Evolutionary conservation across 495 filamentous ascomycete species (phyloP), one percentile per base, ranked within the genome.

Genomic region (Viridothelium virens): DNA sequence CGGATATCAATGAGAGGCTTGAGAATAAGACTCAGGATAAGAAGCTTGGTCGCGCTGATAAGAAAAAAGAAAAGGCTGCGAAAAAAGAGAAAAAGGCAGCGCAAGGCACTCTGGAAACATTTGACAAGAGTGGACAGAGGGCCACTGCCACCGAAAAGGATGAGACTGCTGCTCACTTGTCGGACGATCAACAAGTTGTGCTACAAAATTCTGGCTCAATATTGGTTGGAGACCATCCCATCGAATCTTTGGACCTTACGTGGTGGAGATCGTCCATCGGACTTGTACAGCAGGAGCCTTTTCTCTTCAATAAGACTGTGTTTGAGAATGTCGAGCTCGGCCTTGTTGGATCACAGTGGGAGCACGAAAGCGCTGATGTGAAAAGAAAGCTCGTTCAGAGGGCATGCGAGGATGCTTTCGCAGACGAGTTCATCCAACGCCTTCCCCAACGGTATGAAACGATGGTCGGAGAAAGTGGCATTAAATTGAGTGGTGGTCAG

Each of bases 271-370:
- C 53, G 37, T 56, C 61, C 3, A 48, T 73, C 38, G 25, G 70
- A 33, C 66, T 73, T 12, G 71, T 73, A 10, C 71, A 73, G 65
- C 71, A 73, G 47, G 71, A 73, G 56, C 70, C 71, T 34, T 44
- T 65, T 6, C 70, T 73, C 33, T 73, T 73, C 53, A 48, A 70
- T n/a, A 70, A 67, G 44, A 71, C 70, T 0, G 61, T 73, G 3
- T 67, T 64, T 25, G 38, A 71, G 18, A 73, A 73, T 47, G 68
- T 73, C 10, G 61, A 47, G 33, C 66, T 68, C 18, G 71, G 71
- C 25, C 65, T 73, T 10, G 53, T 71, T 18, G 71, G 70, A n/a
- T 18, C 44, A 12, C 63, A 66, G 36, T 66, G 68, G 39, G n/a
- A 61, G 41, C 53, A 48, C 18, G 41, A 64, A 1, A 50, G 62